phyloP scores from a whole-genome alignment of 345 rosid species.

The Sisymbrium altissimum region DNA sequence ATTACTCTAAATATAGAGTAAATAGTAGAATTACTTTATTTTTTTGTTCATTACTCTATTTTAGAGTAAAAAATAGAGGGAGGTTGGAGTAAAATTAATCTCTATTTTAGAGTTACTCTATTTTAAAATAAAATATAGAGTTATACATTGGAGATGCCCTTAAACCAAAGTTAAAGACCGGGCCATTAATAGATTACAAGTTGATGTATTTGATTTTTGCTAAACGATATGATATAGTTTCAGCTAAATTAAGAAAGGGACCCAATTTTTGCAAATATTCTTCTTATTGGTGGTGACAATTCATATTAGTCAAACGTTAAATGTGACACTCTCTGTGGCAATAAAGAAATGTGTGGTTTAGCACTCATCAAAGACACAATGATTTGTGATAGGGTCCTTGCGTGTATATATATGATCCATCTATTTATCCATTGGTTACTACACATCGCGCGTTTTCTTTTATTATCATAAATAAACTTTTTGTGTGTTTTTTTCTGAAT shows the following conservation, averaged over 20 bases:
- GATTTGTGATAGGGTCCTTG: conserved; percentile 9
- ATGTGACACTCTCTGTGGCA: conserved; percentile 13
- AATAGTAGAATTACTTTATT: too few relatives aligned
- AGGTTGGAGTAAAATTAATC: too few relatives aligned
- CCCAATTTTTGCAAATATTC: not conserved
- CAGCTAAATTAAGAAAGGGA: not conserved
- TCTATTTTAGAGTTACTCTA: too few relatives aligned
- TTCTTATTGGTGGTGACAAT: conserved; percentile 24
- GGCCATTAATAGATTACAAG: not conserved
- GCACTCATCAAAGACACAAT: conserved; percentile 19
- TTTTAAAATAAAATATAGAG: too few relatives aligned
- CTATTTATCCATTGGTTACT: not conserved
- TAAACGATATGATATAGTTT: not conserved
- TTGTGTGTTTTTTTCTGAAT: not conserved
- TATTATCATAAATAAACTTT: conserved; percentile 1
- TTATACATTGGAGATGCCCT: too few relatives aligned
- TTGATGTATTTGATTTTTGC: not conserved
- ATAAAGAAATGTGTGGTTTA: conserved; percentile 7
- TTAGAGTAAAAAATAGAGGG: too few relatives aligned
- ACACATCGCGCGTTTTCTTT: not conserved
- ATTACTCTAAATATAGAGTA: too few relatives aligned
- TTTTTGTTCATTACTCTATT: too few relatives aligned
- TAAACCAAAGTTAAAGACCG: not conserved
- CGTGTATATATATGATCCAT: not conserved
- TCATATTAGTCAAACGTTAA: conserved; percentile 13